phyloP scores from a whole-genome alignment of 768 basidiomycete genomes.

The Lanmaoa rubissima region DNA sequence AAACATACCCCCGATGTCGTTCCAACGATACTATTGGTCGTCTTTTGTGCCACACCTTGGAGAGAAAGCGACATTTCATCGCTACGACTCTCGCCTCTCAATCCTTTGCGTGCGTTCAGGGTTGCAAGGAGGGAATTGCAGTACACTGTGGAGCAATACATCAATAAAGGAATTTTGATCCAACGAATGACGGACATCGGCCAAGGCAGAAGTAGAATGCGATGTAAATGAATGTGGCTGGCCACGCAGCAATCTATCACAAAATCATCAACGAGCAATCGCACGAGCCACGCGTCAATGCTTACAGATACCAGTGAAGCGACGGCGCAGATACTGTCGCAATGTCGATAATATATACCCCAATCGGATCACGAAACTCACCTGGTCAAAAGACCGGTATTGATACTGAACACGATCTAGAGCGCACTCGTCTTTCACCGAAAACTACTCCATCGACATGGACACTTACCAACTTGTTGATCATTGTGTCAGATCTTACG shows the following conservation, averaged over 20 bases:
- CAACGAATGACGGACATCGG: slow-evolving; percentile 42
- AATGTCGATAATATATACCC: not conserved
- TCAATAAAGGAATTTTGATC: not conserved
- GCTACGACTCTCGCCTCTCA: slow-evolving; percentile 32
- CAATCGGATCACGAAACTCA: not conserved
- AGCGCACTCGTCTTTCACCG: not conserved
- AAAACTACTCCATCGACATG: not conserved
- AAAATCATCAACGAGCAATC: not conserved
- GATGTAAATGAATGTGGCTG: slow-evolving; percentile 57
- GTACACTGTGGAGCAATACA: slow-evolving; percentile 40
- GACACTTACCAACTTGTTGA: slow-evolving; percentile 42
- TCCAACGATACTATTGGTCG: slow-evolving; percentile 9
- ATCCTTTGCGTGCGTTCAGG: slow-evolving; percentile 53
- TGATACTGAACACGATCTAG: slow-evolving; percentile 54
- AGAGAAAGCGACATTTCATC: slow-evolving; percentile 34
- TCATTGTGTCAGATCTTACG: slow-evolving; percentile 49
- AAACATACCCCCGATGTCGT: slow-evolving; percentile 13
- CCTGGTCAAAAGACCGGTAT: slow-evolving; percentile 35
- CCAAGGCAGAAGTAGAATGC: slow-evolving; percentile 65
- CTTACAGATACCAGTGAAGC: slow-evolving; percentile 56
- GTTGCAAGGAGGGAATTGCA: slow-evolving; percentile 62
- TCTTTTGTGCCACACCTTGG: slow-evolving; percentile 29
- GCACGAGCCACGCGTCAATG: not conserved
- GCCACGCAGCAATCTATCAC: slow-evolving; percentile 48
- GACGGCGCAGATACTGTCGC: slow-evolving; percentile 48